Base-by-base conservation (phyloP, 352 stramenopile species). In the Globisporangium radiosum region DNA sequence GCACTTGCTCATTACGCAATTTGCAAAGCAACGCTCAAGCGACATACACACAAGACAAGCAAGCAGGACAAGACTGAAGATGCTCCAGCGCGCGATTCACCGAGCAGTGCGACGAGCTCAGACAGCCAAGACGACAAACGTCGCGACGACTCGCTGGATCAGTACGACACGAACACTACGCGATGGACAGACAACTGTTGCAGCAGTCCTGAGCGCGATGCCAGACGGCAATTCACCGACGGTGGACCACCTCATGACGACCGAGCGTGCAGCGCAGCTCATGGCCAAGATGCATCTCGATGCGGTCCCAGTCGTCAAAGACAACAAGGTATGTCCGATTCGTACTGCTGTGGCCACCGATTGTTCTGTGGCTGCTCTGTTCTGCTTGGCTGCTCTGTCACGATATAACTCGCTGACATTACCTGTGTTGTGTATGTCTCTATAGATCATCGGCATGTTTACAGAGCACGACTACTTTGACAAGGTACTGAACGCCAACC, bases 401-500 rank as follows among this genome's bases (percentile, higher is more conserved):
- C 45, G 9, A 5, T 1, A 5, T 47, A 0, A 13, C 11, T 10
- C 42, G 11, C 43, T 47, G 43, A 47, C 43, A 7, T 5, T 2
- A 4, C 11, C 43, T 47, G 40, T 25, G 40, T 6, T 53, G 11
- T 52, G 33, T 33, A 4, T 8, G 44, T 13, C 25, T 45, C 6
- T 19, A 38, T 8, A 75, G 66, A 67, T 77, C 45, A 61, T 80
- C 15, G 72, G 72, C 4, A 10, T 80, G 52, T 75, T 80, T 54
- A 75, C 72, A 14, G 72, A 76, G 57, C 69, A 62, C 13, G 72
- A 80, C 57, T 80, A 80, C 62, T 71, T 80, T 52, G 64, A 77
- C 47, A 77, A 76, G 54, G 72, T 77, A 15, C 60, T 76, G 15
- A 79, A 70, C 44, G 47, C 37, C 13, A 54, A n/a, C 14, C 68